Evolutionary conservation across 352 stramenopile genomes (phyloP).

Genomic region (Aphanomyces astaci): DNA sequence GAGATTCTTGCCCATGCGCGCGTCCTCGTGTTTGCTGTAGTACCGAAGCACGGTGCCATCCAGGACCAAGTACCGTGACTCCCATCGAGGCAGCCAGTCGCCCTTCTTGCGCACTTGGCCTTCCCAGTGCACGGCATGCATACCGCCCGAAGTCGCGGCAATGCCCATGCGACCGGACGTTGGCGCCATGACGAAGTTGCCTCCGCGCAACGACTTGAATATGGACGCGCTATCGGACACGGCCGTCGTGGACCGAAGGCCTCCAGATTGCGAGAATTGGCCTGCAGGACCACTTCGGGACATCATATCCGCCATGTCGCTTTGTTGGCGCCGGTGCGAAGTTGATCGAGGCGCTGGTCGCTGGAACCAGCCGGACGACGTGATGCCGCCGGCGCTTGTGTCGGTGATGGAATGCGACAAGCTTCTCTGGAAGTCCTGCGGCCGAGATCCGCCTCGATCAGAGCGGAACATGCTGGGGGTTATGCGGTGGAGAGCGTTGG

Average conservation of each 20-base stretch:
- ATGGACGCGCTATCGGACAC: background rate
- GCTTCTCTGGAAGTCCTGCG: background rate
- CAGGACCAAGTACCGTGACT: slow-evolving; percentile 82
- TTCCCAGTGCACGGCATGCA: slow-evolving; percentile 80
- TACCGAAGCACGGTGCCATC: slow-evolving; percentile 75
- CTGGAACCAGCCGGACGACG: background rate
- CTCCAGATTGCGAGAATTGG: background rate
- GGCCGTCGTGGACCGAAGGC: background rate
- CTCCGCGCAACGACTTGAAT: background rate
- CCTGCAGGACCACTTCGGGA: background rate
- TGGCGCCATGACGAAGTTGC: background rate
- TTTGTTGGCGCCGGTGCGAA: background rate
- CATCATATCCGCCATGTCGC: background rate
- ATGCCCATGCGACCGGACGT: background rate
- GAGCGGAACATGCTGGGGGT: background rate
- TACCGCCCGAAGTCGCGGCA: background rate
- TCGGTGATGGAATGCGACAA: background rate
- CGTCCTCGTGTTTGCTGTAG: slow-evolving; percentile 84
- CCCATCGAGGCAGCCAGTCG: slow-evolving; percentile 85
- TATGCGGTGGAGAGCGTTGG: no score
- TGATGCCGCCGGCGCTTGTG: background rate
- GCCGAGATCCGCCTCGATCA: background rate
- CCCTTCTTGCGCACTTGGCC: slow-evolving; percentile 86
- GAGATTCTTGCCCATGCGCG: slow-evolving; percentile 66
- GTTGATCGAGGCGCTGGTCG: background rate